phyloP scores from a whole-genome alignment of 169 alveolate genomes.

The Plasmodium blacklocki region DNA sequence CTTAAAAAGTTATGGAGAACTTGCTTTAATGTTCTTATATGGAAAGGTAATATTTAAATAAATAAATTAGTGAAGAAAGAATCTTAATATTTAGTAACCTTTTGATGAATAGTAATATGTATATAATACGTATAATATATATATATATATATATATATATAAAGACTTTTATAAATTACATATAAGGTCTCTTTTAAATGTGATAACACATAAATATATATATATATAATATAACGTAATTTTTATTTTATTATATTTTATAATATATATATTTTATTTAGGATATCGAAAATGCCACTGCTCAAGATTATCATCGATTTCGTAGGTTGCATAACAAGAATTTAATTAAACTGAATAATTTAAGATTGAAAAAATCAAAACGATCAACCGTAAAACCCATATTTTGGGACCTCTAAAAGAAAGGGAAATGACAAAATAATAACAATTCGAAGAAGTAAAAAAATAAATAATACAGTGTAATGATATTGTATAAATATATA shows the following conservation, averaged over 20 bases:
- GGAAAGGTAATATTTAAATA: slow-evolving; percentile 79
- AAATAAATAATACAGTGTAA: neutral
- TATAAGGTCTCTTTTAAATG: neutral
- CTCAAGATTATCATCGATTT: slow-evolving; percentile 85
- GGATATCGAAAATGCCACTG: slow-evolving; percentile 82
- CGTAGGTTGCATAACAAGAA: slow-evolving; percentile 82
- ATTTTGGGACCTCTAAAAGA: slow-evolving; percentile 81
- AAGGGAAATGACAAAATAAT: neutral
- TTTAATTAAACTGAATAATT: slow-evolving; percentile 82
- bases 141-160: too few relatives aligned
- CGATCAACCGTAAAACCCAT: slow-evolving; percentile 79
- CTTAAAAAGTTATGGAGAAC: slow-evolving; percentile 86
- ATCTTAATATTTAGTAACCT: neutral
- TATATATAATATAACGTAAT: neutral
- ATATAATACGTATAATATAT: neutral
- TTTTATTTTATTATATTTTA: neutral
- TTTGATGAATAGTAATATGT: neutral
- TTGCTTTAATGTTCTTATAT: slow-evolving; percentile 83
- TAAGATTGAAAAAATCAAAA: slow-evolving; percentile 83
- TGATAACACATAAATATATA: neutral
- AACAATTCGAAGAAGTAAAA: neutral
- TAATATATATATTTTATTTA: slow-evolving; percentile 13
- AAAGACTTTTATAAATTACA: neutral
- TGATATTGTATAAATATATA: neutral
- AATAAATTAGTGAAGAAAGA: neutral